Percentiles rank a stretch among this genome's conserved stretches.
Conservation (phyloP, 2,329 filamentous ascomycete species). For the Ophiostoma montium region DNA sequence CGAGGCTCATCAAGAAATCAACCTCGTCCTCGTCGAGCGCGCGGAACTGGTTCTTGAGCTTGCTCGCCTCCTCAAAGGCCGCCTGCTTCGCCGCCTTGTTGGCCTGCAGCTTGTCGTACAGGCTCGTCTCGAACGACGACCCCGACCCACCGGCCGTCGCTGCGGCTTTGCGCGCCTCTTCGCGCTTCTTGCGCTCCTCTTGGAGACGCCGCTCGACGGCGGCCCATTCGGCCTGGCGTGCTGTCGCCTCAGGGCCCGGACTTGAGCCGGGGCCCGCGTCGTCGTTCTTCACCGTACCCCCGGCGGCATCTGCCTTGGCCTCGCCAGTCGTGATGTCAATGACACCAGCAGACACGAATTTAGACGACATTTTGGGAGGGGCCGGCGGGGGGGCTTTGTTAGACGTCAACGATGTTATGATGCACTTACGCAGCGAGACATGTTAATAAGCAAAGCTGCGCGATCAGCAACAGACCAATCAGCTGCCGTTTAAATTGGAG, state of each 20-base stretch:
- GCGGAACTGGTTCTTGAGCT: constrained; percentile 63
- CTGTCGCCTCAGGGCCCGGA: constrained; percentile 2
- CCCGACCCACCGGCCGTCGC: constrained; percentile 22
- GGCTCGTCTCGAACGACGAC: constrained; percentile 38
- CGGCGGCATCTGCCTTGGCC: background rate
- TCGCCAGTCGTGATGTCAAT: constrained; percentile 28
- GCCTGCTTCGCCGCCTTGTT: constrained; percentile 81
- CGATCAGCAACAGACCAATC: too few relatives aligned
- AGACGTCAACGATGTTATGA: too few relatives aligned
- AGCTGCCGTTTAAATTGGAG: too few relatives aligned
- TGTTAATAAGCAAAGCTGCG: too few relatives aligned
- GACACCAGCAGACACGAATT: constrained; percentile 41
- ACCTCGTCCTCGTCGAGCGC: constrained; percentile 67
- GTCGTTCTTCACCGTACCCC: background rate
- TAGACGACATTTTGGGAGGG: constrained; percentile 40
- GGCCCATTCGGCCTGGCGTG: constrained; percentile 40
- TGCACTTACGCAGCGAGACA: too few relatives aligned
- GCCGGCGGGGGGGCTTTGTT: too few relatives aligned
- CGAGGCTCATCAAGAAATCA: constrained; percentile 54
- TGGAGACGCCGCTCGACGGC: constrained; percentile 51
- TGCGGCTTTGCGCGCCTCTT: constrained; percentile 27
- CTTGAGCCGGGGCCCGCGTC: background rate
- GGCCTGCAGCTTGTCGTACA: constrained; percentile 64
- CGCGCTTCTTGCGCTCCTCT: constrained; percentile 39
- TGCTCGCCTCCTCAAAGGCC: constrained; percentile 60